Conservation (phyloP, 208 protist species). For the Trypanosoma rangeli region DNA sequence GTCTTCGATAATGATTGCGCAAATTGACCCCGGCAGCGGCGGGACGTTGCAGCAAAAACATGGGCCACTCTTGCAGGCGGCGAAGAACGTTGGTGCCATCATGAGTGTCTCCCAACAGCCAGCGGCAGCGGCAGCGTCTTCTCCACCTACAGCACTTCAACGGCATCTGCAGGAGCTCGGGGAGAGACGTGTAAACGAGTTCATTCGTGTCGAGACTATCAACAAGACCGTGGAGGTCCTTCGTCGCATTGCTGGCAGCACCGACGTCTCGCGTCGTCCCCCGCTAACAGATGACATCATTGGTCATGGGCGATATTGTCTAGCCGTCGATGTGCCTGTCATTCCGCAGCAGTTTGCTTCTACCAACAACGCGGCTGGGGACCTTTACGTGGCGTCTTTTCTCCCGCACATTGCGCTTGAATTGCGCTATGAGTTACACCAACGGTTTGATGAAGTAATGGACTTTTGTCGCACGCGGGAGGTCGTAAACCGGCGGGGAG, state of each 20-base stretch:
- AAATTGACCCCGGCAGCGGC: not conserved
- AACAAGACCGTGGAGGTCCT: constrained; percentile 29
- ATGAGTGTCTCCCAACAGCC: not conserved
- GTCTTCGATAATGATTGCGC: constrained; percentile 12
- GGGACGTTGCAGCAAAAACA: not conserved
- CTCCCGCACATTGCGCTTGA: constrained; percentile 79
- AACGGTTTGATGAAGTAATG: constrained; percentile 43
- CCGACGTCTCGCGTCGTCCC: constrained; percentile 33
- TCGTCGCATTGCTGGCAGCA: constrained; percentile 41
- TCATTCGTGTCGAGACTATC: constrained; percentile 36
- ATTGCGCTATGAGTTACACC: constrained; percentile 57
- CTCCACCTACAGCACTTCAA: constrained; percentile 19
- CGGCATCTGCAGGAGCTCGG: constrained; percentile 43
- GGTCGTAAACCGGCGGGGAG: not conserved
- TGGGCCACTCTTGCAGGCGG: not conserved
- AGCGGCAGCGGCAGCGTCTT: not conserved
- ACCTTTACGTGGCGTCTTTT: constrained; percentile 57
- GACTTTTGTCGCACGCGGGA: constrained; percentile 5
- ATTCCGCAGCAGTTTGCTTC: constrained; percentile 58
- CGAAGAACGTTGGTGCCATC: not conserved
- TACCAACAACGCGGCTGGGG: not conserved
- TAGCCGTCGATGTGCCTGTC: constrained; percentile 50
- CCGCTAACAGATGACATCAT: constrained; percentile 67
- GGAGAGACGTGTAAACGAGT: constrained; percentile 36
- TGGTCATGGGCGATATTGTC: constrained; percentile 39